Evolutionary conservation across 768 basidiomycete species (phyloP).

Genomic region (Lentinula aciculospora): DNA sequence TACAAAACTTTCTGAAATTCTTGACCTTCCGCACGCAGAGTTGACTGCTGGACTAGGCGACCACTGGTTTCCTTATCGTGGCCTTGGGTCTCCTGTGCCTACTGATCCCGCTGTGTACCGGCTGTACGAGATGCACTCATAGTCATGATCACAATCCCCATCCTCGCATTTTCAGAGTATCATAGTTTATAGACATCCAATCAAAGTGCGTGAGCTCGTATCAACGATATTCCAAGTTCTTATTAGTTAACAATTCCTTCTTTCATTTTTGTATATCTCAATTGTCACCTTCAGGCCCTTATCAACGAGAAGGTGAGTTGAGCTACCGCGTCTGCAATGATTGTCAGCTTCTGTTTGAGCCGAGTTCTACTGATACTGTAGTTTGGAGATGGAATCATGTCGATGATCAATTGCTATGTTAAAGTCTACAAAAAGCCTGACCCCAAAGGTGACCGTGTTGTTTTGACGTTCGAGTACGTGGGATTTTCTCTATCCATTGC

Average conservation of each 20-base stretch:
- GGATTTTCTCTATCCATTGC: background rate
- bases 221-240: background rate
- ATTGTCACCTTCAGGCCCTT: slow-evolving; percentile 39
- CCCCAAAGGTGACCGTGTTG: slow-evolving; percentile 74
- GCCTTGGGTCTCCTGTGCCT: slow-evolving; percentile 64
- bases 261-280: background rate
- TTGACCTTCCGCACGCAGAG: slow-evolving; percentile 37
- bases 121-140: slow-evolving; percentile 59
- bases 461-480: slow-evolving; percentile 76
- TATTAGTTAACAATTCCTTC: background rate
- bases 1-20: slow-evolving; percentile 44
- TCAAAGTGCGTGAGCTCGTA: slow-evolving; percentile 48
- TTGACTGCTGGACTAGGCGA: slow-evolving; percentile 45
- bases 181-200: slow-evolving; percentile 72
- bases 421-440: slow-evolving; percentile 62
- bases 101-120: slow-evolving; percentile 79
- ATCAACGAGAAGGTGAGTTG: slow-evolving; percentile 66
- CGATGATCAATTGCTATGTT: slow-evolving; percentile 81
- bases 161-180: slow-evolving; percentile 45
- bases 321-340: background rate
- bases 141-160: background rate
- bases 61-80: slow-evolving; percentile 75
- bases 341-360: background rate
- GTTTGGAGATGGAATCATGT: slow-evolving; percentile 89
- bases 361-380: slow-evolving; percentile 18